Evolutionary conservation across 108 stramenopile genomes (phyloP).

Genomic region (Discostella pseudostelligera): DNA sequence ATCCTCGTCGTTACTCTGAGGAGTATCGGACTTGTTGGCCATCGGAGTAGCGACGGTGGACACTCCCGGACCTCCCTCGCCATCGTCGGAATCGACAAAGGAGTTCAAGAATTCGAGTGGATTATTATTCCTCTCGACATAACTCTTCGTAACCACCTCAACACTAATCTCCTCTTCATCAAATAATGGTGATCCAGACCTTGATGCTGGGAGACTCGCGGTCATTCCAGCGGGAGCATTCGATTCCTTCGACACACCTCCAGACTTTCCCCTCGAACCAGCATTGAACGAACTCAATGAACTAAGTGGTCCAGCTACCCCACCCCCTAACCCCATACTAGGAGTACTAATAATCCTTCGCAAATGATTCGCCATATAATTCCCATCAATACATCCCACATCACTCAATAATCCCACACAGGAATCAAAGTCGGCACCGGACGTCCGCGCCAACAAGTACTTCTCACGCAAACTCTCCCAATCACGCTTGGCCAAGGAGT

Average conservation of each 20-base stretch:
- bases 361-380: slow-evolving; percentile 52
- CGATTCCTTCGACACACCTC: neutral
- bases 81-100: slow-evolving; percentile 6
- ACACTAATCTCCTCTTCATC: slow-evolving; percentile 1
- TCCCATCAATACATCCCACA: slow-evolving; percentile 68
- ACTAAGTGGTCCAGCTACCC: slow-evolving; percentile 18
- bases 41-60: neutral
- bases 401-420: slow-evolving; percentile 38
- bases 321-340: slow-evolving; percentile 13
- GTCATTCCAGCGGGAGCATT: neutral
- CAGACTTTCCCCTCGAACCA: neutral
- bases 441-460: slow-evolving; percentile 23
- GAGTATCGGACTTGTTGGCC: slow-evolving; percentile 4
- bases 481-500: slow-evolving; percentile 52
- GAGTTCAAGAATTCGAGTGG: slow-evolving; percentile 5
- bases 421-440: slow-evolving; percentile 38
- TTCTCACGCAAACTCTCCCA: slow-evolving; percentile 56
- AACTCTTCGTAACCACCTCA: slow-evolving; percentile 35
- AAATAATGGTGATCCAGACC: slow-evolving; percentile 15
- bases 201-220: slow-evolving; percentile 21
- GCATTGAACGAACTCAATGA: slow-evolving; percentile 4
- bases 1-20: neutral
- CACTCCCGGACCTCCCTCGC: neutral
- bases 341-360: slow-evolving; percentile 49
- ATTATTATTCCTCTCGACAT: slow-evolving; percentile 12